Evolutionary conservation across 1,139 yeast species (phyloP).

Genomic region (Yamadazyma spencermartinsiae): DNA sequence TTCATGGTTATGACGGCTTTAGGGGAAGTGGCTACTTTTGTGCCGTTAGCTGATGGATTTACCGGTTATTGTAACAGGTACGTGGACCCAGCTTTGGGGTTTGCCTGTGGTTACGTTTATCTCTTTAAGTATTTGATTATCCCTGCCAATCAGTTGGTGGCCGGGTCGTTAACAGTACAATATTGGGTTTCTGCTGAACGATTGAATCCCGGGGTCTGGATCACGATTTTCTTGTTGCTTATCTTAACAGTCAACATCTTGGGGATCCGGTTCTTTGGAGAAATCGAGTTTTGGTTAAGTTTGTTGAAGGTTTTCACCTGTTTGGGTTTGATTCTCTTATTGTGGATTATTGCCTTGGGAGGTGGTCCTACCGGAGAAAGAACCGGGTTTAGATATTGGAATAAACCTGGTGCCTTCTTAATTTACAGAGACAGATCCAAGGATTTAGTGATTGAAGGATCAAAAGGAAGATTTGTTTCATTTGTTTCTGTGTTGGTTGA

Average conservation of each 20-base stretch:
- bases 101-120: conserved; percentile 72
- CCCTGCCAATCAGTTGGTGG: conserved; percentile 63
- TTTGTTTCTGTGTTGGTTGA: conserved; percentile 67
- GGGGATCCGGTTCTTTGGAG: conserved; percentile 65
- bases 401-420: conserved; percentile 61
- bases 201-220: conserved; percentile 61
- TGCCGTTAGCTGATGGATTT: conserved; percentile 69
- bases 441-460: conserved; percentile 21
- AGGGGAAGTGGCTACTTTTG: conserved; percentile 75
- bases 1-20: conserved; percentile 69
- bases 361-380: conserved; percentile 63
- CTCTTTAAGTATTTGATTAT: conserved; percentile 58
- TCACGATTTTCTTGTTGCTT: conserved; percentile 49
- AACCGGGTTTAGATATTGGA: conserved; percentile 68
- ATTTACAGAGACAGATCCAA: conserved; percentile 37
- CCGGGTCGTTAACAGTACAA: conserved; percentile 60
- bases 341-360: conserved; percentile 53
- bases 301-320: conserved; percentile 59
- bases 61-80: conserved; percentile 70
- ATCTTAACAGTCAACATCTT: conserved; percentile 55
- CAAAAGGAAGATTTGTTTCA: conserved; percentile 53
- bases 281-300: conserved; percentile 68
- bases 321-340: conserved; percentile 51
- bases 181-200: conserved; percentile 54
- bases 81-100: conserved; percentile 70